A percentile compares a stretch with the other conserved stretches of the same genome.
phyloP scores from a whole-genome alignment of 139 green algal species.

The Micractinium conductrix region DNA sequence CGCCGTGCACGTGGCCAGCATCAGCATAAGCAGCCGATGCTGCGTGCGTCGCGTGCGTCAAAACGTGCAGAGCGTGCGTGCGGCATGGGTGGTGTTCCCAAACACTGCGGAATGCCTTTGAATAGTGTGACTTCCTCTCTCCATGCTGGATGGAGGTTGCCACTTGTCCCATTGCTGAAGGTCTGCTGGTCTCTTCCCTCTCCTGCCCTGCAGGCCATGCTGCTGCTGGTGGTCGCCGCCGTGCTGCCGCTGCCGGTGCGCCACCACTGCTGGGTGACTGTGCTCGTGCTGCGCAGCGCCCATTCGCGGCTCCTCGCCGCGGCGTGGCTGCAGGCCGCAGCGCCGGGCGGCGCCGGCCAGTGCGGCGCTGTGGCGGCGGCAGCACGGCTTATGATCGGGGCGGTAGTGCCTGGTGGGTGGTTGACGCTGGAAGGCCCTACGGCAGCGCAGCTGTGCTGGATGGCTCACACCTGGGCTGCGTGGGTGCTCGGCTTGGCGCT shows the following conservation, averaged over 20 bases:
- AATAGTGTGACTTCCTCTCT: too few relatives aligned
- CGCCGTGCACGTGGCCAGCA: too few relatives aligned
- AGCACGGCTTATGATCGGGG: not conserved
- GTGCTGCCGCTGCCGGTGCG: not conserved
- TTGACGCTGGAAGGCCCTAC: not conserved
- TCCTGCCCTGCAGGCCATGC: conserved; percentile 14
- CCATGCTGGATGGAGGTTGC: too few relatives aligned
- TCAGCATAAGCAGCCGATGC: too few relatives aligned
- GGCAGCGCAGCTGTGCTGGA: not conserved
- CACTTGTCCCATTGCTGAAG: too few relatives aligned
- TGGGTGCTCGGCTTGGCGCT: not conserved
- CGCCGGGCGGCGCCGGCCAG: not conserved
- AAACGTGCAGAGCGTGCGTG: too few relatives aligned
- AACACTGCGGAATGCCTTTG: too few relatives aligned
- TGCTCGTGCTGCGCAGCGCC: not conserved
- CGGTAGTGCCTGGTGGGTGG: not conserved
- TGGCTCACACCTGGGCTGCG: not conserved
- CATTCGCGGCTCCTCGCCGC: not conserved
- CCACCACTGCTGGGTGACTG: not conserved
- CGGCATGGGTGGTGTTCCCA: too few relatives aligned
- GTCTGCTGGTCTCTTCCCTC: too few relatives aligned
- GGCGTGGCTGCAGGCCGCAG: not conserved
- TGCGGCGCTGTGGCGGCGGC: not conserved
- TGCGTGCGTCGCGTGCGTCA: too few relatives aligned
- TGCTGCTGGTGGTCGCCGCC: not conserved